A percentile compares a stretch with the other conserved stretches of the same genome.
Conservation (phyloP, 1,139 yeast species). For the Sugiyamaella japonica region DNA sequence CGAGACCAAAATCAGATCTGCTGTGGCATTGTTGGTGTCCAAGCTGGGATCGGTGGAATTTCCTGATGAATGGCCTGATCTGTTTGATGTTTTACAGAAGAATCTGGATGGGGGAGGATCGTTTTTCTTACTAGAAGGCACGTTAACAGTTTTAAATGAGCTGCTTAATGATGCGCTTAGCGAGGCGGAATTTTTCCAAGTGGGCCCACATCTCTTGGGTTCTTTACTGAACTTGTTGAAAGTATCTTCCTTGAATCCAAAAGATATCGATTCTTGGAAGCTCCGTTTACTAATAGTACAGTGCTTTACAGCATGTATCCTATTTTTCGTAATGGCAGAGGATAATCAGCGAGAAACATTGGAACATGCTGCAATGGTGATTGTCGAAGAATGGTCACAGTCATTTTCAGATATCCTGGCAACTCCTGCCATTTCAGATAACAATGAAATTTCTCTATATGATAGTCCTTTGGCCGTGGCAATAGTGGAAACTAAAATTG, state of each 20-base stretch:
- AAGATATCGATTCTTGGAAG: constrained; percentile 7
- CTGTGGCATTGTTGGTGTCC: constrained; percentile 73
- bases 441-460: background rate
- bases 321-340: constrained; percentile 39
- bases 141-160: constrained; percentile 69
- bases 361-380: constrained; percentile 29
- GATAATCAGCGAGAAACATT: constrained; percentile 31
- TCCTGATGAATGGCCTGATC: constrained; percentile 94
- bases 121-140: constrained; percentile 54
- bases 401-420: constrained; percentile 29
- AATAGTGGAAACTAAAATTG: constrained; percentile 21
- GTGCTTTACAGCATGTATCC: constrained; percentile 38
- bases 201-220: constrained; percentile 44
- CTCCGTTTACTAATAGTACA: constrained; percentile 34
- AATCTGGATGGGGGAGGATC: constrained; percentile 37
- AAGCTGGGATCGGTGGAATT: constrained; percentile 87
- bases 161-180: constrained; percentile 82
- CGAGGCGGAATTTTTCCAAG: constrained; percentile 82
- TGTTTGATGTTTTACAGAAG: constrained; percentile 50
- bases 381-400: constrained; percentile 35
- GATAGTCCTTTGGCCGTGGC: constrained; percentile 1
- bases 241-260: background rate
- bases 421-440: constrained; percentile 19
- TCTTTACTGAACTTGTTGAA: background rate
- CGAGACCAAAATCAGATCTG: constrained; percentile 62